These are phyloP conservation scores for Thraustochytrium sp. DNA, from an alignment of 352 stramenopile genomes.

Conservation along the genomic window DNA sequence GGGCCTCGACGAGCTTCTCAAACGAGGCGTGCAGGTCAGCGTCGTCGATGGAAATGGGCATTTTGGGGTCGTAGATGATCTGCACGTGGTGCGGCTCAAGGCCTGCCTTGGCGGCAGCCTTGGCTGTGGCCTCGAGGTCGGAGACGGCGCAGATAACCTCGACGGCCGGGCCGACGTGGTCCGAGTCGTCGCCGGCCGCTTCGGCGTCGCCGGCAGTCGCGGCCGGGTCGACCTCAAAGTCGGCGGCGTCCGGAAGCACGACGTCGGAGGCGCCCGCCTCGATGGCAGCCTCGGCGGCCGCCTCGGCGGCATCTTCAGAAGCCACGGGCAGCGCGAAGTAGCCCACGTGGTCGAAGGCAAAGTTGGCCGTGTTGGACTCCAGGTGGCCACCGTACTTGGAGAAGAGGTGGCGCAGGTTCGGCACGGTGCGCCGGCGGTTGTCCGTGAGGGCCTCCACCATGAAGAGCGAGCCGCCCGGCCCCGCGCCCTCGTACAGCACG, in stretches of 20 bases:
- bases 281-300: not conserved
- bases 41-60: not conserved
- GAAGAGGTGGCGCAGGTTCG: slow-evolving; percentile 19
- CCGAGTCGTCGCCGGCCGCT: not conserved
- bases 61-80: not conserved
- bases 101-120: not conserved
- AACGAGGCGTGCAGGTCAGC: not conserved
- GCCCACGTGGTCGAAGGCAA: slow-evolving; percentile 6
- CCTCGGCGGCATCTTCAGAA: not conserved
- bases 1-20: not conserved
- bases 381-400: slow-evolving; percentile 34
- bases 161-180: not conserved
- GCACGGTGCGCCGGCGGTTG: slow-evolving; percentile 35
- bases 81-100: not conserved
- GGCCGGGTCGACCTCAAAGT: not conserved
- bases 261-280: slow-evolving; percentile 8
- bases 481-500: slow-evolving; percentile 30
- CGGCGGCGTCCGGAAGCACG: not conserved
- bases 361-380: not conserved
- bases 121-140: not conserved
- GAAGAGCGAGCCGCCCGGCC: not conserved
- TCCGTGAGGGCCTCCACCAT: slow-evolving; percentile 41
- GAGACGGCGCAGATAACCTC: slow-evolving; percentile 6
- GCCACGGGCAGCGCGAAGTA: not conserved
- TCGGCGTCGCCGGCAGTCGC: not conserved